Evolutionary conservation across 2,329 filamentous ascomycete species (phyloP), one percentile per base, ranked within the genome.

Genomic region (Elsinoe australis): DNA sequence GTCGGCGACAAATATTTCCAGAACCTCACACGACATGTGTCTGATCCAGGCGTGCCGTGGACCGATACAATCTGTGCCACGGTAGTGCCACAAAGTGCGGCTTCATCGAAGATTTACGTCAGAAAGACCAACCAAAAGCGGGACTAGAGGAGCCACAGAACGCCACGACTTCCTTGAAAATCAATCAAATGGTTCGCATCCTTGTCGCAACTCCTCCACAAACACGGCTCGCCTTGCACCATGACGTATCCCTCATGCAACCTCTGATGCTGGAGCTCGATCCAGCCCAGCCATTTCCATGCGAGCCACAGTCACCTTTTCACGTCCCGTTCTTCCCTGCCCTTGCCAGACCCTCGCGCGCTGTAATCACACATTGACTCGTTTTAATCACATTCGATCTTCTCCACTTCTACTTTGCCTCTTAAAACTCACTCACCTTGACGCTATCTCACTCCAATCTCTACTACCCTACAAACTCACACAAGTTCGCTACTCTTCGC

Each of bases 91-190:
- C 33, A 38, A 24, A 29, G 24, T 29, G 45, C 21, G 45, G 31
- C 21, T 32, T 48, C 45, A 48, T 48, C 45, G 45, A 48, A 48
- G 45, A 48, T 48, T 48, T 28, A 12, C 45, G 14, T 32, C 26
- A 21, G 19, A 26, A 44, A 31, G 24, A 15, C 24, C 17, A 44
- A 24, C 17, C 8, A 15, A 17, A 44, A 31, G 28, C 21, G 39
- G 28, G 28, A 44, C 6, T 24, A n/a, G 22, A 44, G 5, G 22
- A 8, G 39, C 39, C 24, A 44, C 39, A 14, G 31, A 29, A 44
- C 39, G 39, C 24, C 39, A 44, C 39, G 21, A 44, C 22, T 44
- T 44, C 39, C 39, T 44, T 31, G 39, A 32, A 44, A 44, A 21
- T 29, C 26, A 29, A 7, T 6, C 26, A 12, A 6, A 29, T 44